Percentiles rank a stretch among this genome's conserved stretches.
Evolutionary conservation across 2,329 filamentous ascomycete species (phyloP).

Genomic region (Ascosphaera aggregata): DNA sequence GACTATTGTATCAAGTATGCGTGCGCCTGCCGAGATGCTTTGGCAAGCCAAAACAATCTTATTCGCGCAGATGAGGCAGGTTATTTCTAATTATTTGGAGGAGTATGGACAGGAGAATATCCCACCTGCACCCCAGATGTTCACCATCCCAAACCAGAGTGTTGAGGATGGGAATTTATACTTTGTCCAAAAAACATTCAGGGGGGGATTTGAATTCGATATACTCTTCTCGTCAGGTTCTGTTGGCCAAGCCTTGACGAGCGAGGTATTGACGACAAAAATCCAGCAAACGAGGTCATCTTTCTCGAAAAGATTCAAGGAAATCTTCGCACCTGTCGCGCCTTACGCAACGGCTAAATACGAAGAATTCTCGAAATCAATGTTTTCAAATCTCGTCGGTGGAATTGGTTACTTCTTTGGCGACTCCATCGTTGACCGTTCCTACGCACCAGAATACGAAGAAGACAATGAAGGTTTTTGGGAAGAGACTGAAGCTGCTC

Average conservation of each 20-base stretch:
- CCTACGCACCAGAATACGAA: slow-evolving; percentile 77
- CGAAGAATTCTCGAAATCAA: slow-evolving; percentile 56
- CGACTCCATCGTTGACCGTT: slow-evolving; percentile 68
- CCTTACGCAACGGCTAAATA: slow-evolving; percentile 58
- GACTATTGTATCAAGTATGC: slow-evolving; percentile 51
- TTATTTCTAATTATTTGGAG: slow-evolving; percentile 34
- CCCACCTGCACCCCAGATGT: slow-evolving; percentile 66
- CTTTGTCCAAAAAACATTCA: slow-evolving; percentile 73
- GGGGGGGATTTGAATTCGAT: slow-evolving; percentile 80
- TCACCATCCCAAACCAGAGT: slow-evolving; percentile 44
- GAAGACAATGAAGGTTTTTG: slow-evolving; percentile 92
- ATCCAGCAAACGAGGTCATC: slow-evolving; percentile 41
- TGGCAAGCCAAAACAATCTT: slow-evolving; percentile 56
- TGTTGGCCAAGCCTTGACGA: slow-evolving; percentile 28
- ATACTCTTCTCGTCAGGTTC: slow-evolving; percentile 69
- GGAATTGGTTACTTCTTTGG: slow-evolving; percentile 94
- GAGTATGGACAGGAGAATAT: slow-evolving; percentile 40
- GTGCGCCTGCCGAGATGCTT: slow-evolving; percentile 40
- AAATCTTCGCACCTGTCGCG: slow-evolving; percentile 46
- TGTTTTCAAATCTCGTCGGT: slow-evolving; percentile 85
- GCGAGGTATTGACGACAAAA: slow-evolving; percentile 44
- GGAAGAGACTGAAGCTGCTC: slow-evolving; percentile 68
- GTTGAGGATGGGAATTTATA: slow-evolving; percentile 49
- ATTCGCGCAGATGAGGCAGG: slow-evolving; percentile 39
- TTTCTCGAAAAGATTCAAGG: slow-evolving; percentile 53